Evolutionary conservation across 2,329 filamentous ascomycete genomes (phyloP).

Genomic region (Ophiocordyceps sinensis): DNA sequence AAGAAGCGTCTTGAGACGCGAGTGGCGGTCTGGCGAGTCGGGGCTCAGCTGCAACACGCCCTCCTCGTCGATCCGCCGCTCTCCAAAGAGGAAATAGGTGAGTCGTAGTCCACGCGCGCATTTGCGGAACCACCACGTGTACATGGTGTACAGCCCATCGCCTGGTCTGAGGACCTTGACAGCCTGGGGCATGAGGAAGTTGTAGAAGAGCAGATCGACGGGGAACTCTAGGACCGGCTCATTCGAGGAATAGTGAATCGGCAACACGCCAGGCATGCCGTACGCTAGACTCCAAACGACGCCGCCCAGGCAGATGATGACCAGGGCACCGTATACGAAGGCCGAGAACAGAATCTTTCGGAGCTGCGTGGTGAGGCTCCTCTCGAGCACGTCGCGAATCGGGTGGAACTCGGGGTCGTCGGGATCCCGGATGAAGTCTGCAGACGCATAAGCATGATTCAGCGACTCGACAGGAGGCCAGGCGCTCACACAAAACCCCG

Average conservation of each 20-base stretch:
- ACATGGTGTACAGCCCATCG: constrained; percentile 70
- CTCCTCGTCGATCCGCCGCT: constrained; percentile 70
- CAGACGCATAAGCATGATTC: constrained; percentile 4
- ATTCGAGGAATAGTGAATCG: constrained; percentile 86
- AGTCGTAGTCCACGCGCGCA: constrained; percentile 70
- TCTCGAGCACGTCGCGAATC: constrained; percentile 88
- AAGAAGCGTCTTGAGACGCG: constrained; percentile 27
- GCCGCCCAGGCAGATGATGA: constrained; percentile 84
- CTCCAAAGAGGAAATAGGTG: constrained; percentile 86
- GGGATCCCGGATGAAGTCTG: constrained; percentile 92
- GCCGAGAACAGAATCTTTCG: constrained; percentile 95
- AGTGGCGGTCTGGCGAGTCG: constrained; percentile 14
- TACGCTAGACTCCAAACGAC: constrained; percentile 84
- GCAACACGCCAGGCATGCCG: constrained; percentile 56
- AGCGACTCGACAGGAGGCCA: neutral
- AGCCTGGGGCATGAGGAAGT: constrained; percentile 82
- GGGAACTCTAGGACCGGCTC: constrained; percentile 91
- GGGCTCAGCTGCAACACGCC: constrained; percentile 40
- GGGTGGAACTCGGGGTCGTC: constrained; percentile 98
- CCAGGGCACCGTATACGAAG: constrained; percentile 83
- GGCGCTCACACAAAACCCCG: constrained; percentile 69
- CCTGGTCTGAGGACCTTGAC: constrained; percentile 76
- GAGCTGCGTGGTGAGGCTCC: constrained; percentile 81
- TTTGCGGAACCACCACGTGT: constrained; percentile 89
- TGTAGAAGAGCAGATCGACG: constrained; percentile 88